Percentiles rank a stretch among this genome's conserved stretches.
Conservation (phyloP, 768 basidiomycete species). For the Trametes cubensis region DNA sequence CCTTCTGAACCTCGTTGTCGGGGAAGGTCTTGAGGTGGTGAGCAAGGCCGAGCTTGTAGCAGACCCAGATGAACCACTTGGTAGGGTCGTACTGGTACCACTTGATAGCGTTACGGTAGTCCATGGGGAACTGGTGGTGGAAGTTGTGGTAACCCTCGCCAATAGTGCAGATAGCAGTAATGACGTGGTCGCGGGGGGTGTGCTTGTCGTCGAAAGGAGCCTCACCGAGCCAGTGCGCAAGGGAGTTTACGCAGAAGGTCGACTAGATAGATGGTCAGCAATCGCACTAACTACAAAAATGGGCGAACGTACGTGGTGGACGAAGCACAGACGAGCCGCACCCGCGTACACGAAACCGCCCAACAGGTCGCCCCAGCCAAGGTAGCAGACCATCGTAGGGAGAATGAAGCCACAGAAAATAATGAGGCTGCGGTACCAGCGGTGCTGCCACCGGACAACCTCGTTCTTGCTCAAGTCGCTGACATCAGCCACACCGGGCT, state of each 20-base stretch:
- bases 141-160: constrained; percentile 99
- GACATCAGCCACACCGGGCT: constrained; percentile 88
- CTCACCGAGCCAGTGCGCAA: constrained; percentile 96
- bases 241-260: constrained; percentile 95
- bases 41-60: constrained; percentile 58
- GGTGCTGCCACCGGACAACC: constrained; percentile 87
- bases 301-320: constrained; percentile 67
- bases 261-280: constrained; percentile 52
- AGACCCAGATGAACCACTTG: constrained; percentile 84
- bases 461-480: constrained; percentile 81
- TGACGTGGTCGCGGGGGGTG: constrained; percentile 84
- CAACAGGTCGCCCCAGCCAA: constrained; percentile 81
- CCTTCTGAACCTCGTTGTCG: constrained; percentile 79
- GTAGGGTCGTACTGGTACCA: constrained; percentile 95
- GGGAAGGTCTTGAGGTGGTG: constrained; percentile 69
- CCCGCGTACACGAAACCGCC: constrained; percentile 90
- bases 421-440: constrained; percentile 72
- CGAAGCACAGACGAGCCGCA: constrained; percentile 76
- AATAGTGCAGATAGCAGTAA: constrained; percentile 89
- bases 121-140: constrained; percentile 97
- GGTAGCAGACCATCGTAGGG: constrained; percentile 77
- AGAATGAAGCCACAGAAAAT: constrained; percentile 70
- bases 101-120: constrained; percentile 94
- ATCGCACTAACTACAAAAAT: background rate
- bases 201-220: constrained; percentile 95